A percentile compares a stretch with the other conserved stretches of the same genome.
These are phyloP conservation scores for Fusarium burgessii DNA, from an alignment of 2,329 filamentous ascomycete genomes.

Conservation along the genomic window DNA sequence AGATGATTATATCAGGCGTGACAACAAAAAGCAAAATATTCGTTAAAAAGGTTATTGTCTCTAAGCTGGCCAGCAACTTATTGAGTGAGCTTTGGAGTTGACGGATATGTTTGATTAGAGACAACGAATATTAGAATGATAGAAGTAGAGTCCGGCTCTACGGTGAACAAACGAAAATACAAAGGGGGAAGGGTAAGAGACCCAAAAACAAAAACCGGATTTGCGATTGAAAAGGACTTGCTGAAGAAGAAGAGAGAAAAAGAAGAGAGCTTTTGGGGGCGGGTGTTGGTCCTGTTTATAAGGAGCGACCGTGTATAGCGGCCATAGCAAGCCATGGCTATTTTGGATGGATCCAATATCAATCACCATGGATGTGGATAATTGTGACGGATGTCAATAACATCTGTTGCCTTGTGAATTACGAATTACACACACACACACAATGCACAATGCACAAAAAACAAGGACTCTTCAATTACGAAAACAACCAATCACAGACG, in stretches of 20 bases:
- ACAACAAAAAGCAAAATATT: constrained; percentile 25
- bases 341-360: neutral
- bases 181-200: constrained; percentile 53
- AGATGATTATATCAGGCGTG: constrained; percentile 51
- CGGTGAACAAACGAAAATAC: constrained; percentile 54
- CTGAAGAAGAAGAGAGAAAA: constrained; percentile 66
- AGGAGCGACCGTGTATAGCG: constrained; percentile 36
- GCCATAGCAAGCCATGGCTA: constrained; percentile 13
- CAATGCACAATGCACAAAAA: constrained; percentile 6
- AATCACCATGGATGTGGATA: neutral
- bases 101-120: constrained; percentile 44
- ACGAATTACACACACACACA: constrained; percentile 2
- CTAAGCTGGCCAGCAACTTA: constrained; percentile 58
- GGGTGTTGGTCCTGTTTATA: constrained; percentile 53
- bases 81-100: constrained; percentile 33
- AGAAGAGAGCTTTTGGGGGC: constrained; percentile 44
- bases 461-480: constrained; percentile 12
- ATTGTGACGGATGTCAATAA: constrained; percentile 3
- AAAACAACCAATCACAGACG: constrained; percentile 33
- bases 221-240: constrained; percentile 70
- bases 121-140: constrained; percentile 52
- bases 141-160: constrained; percentile 68
- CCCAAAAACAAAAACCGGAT: constrained; percentile 62
- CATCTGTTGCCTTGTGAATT: constrained; percentile 29
- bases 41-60: constrained; percentile 45